A percentile compares a stretch with the other conserved stretches of the same genome.
Conservation (phyloP, 441 rosid genomes). For the Jatropha podagrica region DNA sequence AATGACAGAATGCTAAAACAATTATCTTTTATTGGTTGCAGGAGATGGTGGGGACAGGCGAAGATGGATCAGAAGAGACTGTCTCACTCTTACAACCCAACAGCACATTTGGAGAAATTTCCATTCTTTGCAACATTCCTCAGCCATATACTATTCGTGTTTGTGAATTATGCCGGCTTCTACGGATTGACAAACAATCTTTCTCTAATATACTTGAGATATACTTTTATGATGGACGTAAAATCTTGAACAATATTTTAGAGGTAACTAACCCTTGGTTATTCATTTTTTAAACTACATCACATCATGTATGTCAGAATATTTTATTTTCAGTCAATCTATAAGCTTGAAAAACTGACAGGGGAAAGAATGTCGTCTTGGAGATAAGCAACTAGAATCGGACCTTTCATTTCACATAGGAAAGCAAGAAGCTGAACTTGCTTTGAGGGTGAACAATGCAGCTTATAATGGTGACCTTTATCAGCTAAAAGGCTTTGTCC, state of each 20-base stretch:
- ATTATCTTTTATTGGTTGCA: conserved; percentile 23
- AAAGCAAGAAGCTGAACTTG: conserved; percentile 96
- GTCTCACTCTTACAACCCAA: conserved; percentile 51
- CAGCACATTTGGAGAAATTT: conserved; percentile 81
- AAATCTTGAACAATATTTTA: conserved; percentile 73
- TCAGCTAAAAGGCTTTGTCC: conserved; percentile 70
- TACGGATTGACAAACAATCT: conserved; percentile 88
- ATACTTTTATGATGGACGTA: conserved; percentile 85
- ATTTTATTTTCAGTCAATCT: not conserved
- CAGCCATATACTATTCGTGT: conserved; percentile 86
- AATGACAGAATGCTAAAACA: not conserved
- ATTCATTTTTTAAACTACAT: not conserved
- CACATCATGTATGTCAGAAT: not conserved
- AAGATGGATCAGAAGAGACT: conserved; percentile 73
- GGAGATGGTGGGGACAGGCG: conserved; percentile 67
- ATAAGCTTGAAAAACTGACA: conserved; percentile 33
- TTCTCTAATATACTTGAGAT: conserved; percentile 80
- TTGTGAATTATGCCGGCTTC: conserved; percentile 64
- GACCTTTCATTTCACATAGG: conserved; percentile 83
- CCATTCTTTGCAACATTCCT: conserved; percentile 92
- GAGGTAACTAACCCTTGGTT: conserved; percentile 49
- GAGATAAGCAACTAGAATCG: conserved; percentile 70
- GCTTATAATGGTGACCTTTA: conserved; percentile 81
- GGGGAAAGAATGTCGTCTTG: conserved; percentile 68
- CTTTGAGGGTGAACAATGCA: conserved; percentile 78